These are phyloP conservation scores for Beauveria sp. DNA, from an alignment of 2,329 filamentous ascomycete species.

Conservation along the genomic window DNA sequence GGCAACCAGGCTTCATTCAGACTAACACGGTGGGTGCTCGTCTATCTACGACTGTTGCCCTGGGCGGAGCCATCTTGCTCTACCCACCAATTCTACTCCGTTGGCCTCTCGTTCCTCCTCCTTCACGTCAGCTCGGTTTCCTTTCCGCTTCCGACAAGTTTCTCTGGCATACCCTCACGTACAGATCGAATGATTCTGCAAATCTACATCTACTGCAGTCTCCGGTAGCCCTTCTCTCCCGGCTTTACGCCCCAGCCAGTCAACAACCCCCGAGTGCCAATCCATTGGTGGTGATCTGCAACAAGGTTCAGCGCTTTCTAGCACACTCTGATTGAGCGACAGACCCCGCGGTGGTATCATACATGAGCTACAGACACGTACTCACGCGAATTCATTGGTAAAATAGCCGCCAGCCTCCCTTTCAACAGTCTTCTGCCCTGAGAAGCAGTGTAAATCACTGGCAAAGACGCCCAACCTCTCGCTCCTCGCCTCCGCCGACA, in stretches of 20 bases:
- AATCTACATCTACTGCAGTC: background rate
- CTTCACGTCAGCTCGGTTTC: slow-evolving; percentile 1
- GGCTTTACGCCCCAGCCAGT: background rate
- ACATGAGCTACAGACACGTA: background rate
- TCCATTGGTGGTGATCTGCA: slow-evolving; percentile 2
- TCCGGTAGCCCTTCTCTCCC: background rate
- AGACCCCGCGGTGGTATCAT: background rate
- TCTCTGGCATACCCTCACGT: background rate
- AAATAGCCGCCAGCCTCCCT: background rate
- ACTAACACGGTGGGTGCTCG: background rate
- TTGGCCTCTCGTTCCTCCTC: slow-evolving; percentile 3
- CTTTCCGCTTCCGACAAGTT: slow-evolving; percentile 1
- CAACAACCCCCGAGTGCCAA: background rate
- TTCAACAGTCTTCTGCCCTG: background rate
- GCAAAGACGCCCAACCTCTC: background rate
- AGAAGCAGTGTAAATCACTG: background rate
- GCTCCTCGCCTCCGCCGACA: background rate
- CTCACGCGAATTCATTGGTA: background rate
- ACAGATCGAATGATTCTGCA: background rate
- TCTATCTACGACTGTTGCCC: slow-evolving; percentile 5
- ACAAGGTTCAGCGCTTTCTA: background rate
- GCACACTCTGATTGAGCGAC: background rate
- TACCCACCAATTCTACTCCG: slow-evolving; percentile 3
- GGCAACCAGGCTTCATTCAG: background rate
- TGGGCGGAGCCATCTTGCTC: slow-evolving; percentile 6